Conservation (phyloP, 1,139 yeast genomes). For the Chernovozyma aurita region DNA sequence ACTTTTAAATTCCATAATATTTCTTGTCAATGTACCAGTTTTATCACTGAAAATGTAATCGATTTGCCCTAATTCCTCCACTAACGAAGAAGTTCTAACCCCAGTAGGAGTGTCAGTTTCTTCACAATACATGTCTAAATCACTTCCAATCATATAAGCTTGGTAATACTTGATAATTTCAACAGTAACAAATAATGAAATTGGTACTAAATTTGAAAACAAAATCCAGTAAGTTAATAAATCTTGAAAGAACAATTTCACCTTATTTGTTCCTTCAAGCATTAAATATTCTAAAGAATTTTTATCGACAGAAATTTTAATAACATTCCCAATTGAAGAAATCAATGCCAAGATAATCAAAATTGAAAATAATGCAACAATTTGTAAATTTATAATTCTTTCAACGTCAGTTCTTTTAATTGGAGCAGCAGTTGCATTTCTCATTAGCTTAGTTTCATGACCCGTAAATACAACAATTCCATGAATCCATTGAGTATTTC, state of each 20-base stretch:
- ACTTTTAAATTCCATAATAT: slow-evolving; percentile 94
- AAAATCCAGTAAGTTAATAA: slow-evolving; percentile 92
- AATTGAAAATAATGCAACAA: slow-evolving; percentile 79
- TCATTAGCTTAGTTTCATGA: slow-evolving; percentile 96
- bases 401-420: slow-evolving; percentile 97
- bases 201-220: slow-evolving; percentile 93
- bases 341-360: slow-evolving; percentile 70
- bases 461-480: slow-evolving; percentile 95
- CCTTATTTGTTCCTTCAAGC: slow-evolving; percentile 66
- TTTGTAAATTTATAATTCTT: slow-evolving; percentile 88
- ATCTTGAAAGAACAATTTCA: slow-evolving; percentile 75
- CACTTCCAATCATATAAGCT: slow-evolving; percentile 90
- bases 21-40: slow-evolving; percentile 92
- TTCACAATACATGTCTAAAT: slow-evolving; percentile 86
- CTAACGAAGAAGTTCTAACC: slow-evolving; percentile 90
- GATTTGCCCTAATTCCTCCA: slow-evolving; percentile 94
- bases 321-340: slow-evolving; percentile 84
- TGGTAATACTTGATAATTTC: slow-evolving; percentile 94
- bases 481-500: slow-evolving; percentile 94
- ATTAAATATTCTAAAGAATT: slow-evolving; percentile 57
- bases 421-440: slow-evolving; percentile 98
- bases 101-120: slow-evolving; percentile 91
- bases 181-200: slow-evolving; percentile 90
- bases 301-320: slow-evolving; percentile 57
- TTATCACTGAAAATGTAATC: slow-evolving; percentile 94